Evolutionary conservation across 257 asterid species (phyloP), one percentile per base, ranked within the genome.

Genomic region (Lycium barbarum): DNA sequence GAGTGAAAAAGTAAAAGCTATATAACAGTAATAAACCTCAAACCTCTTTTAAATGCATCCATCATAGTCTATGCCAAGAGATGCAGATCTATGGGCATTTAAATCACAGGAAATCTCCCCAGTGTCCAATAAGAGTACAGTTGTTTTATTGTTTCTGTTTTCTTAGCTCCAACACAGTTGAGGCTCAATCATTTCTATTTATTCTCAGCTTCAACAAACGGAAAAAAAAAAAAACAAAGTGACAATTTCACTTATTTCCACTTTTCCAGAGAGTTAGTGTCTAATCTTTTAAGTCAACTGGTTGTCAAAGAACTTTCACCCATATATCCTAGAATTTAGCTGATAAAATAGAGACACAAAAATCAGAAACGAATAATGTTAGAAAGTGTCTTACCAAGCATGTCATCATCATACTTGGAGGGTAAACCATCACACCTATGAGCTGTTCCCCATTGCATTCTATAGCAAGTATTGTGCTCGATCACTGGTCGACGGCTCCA

Each of bases 361-460:
- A 45, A 20, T 47, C 61, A 0, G 11, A 47, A 20, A 45, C 47
- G 81, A 26, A 74, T 1, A 49, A 12, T 0, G 1, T 22, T 55
- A 11, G 11, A 5, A 72, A 73, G 10, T 45, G 59, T 83, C 90
- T 81, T 94, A 96, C 99, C 98, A 84, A 91, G 95, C 92, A 90
- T 91, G 88, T 95, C 98, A 79, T 94, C 97, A 3, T 94, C 97
- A 59, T 81, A 84, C 90, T 87, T 93, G 84, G 98, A 95, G 58
- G 94, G 94, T 80, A 89, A 83, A 84, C 98, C 99, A 89, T 97
- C 98, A 86, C 99, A 95, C 90, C 98, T 92, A 84, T 93, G 98
- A 89, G 97, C 91, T 8, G 86, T 83, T 65, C 98, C 98, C 99
- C 99, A 97, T 87, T 97, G 99, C 99, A 97, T 95, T 84, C 99